phyloP scores from a whole-genome alignment of 2,329 filamentous ascomycete genomes.

The Diaporthe destruens region DNA sequence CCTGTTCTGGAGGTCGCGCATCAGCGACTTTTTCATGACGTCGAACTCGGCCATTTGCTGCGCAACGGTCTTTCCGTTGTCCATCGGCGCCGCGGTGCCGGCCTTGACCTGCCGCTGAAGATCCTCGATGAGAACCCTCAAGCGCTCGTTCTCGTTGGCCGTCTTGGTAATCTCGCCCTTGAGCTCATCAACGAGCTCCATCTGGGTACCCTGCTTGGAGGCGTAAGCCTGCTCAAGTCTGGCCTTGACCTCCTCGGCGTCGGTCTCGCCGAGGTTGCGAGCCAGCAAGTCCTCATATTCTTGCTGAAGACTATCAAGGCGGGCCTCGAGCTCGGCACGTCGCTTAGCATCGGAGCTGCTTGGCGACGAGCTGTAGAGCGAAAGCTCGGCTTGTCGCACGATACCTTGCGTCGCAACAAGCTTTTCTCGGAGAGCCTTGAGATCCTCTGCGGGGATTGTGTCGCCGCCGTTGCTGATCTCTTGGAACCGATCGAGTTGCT shows the following conservation, averaged over 20 bases:
- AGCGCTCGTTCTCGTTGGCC: constrained; percentile 83
- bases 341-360: constrained; percentile 75
- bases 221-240: constrained; percentile 82
- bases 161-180: constrained; percentile 82
- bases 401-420: constrained; percentile 92
- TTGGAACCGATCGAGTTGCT: constrained; percentile 83
- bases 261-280: constrained; percentile 80
- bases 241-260: constrained; percentile 87
- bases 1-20: constrained; percentile 98
- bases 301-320: constrained; percentile 78
- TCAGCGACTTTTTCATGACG: constrained; percentile 99
- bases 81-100: constrained; percentile 69
- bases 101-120: constrained; percentile 80
- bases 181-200: constrained; percentile 80
- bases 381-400: constrained; percentile 91
- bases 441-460: constrained; percentile 82
- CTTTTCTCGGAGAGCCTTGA: constrained; percentile 80
- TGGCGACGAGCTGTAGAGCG: constrained; percentile 78
- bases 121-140: constrained; percentile 85
- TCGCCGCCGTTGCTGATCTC: constrained; percentile 83
- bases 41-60: constrained; percentile 99
- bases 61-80: constrained; percentile 91
- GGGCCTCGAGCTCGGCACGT: constrained; percentile 81
- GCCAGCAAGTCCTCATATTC: constrained; percentile 88
- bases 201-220: constrained; percentile 79